Conservation (phyloP, 2,329 filamentous ascomycete genomes). For the Hypoxylon rubiginosum region DNA sequence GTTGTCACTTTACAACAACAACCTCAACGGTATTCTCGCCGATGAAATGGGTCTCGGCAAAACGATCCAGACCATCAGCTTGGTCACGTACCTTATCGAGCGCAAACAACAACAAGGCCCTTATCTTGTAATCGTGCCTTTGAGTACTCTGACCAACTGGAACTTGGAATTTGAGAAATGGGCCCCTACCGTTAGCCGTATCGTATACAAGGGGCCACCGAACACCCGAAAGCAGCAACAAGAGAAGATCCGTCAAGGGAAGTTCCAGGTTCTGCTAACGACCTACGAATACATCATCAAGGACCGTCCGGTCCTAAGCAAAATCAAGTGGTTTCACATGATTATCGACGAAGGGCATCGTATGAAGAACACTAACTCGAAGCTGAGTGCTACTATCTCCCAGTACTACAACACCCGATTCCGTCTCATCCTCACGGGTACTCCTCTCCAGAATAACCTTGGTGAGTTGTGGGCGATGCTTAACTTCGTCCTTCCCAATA, state of each 20-base stretch:
- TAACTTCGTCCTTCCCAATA: slow-evolving; percentile 97
- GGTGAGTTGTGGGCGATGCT: slow-evolving; percentile 97
- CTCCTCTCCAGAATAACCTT: slow-evolving; percentile 96
- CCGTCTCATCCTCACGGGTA: slow-evolving; percentile 96
- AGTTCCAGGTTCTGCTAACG: slow-evolving; percentile 95
- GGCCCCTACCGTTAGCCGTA: slow-evolving; percentile 86
- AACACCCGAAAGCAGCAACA: slow-evolving; percentile 89
- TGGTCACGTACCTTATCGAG: slow-evolving; percentile 97
- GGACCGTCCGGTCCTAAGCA: slow-evolving; percentile 92
- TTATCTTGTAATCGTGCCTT: slow-evolving; percentile 94
- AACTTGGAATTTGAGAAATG: slow-evolving; percentile 99
- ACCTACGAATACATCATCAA: slow-evolving; percentile 99
- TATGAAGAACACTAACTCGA: slow-evolving; percentile 99
- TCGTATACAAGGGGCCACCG: slow-evolving; percentile 98
- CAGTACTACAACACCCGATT: slow-evolving; percentile 96
- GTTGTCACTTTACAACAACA: slow-evolving; percentile 99
- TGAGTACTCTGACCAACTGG: slow-evolving; percentile 99
- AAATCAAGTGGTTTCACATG: slow-evolving; percentile 99
- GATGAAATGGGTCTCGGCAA: slow-evolving; percentile 99
- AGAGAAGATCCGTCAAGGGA: slow-evolving; percentile 91
- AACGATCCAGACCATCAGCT: slow-evolving; percentile 98
- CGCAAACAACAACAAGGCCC: slow-evolving; percentile 92
- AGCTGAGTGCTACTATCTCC: slow-evolving; percentile 93
- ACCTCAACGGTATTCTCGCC: slow-evolving; percentile 97
- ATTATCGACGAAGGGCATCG: slow-evolving; percentile 99